Evolutionary conservation across 192 early-diverging fungal species (phyloP), one percentile per base, ranked within the genome.

Genomic region (Podila minutissima): DNA sequence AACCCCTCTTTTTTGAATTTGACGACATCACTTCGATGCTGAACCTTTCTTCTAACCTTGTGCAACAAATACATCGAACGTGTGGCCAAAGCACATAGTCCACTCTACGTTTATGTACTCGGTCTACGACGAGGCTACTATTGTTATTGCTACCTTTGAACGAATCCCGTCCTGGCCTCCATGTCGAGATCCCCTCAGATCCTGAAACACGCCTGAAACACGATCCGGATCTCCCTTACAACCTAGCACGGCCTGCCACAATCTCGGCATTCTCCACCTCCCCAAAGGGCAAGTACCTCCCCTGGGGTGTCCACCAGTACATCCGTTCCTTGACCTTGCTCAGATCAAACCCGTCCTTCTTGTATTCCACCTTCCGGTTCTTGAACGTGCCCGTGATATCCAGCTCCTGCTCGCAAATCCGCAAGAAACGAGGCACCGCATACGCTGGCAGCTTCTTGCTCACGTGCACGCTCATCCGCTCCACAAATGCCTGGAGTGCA

Each of bases 401-500:
- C 48, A 83, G 64, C 37, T 84, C 83, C 60, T 71, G 67, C 17
- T 83, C 70, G 6, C 88, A 74, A 49, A 92, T 78, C 28, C 92
- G 83, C 28, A 93, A 68, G 59, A 91, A 93, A 5, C 89, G 71
- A 1, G 92, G 92, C 17, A 92, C 75, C 26, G 92, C 92, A 77
- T 92, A 93, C 17, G 75, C 72, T 3, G 92, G 92, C 35, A 93
- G 66, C 12, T 69, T 73, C 35, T 74, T 76, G 2, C 29, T 51
- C 26, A 84, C 62, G 58, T 86, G 69, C 9, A 60, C 51, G 4
- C 73, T 69, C 24, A 93, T 51, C 5, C 75, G 74, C 49, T 64
- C 59, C 32, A 89, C 64, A 71, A 77, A 77, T 0, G 28, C 64
- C 1, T 29, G 29, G n/a, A 77, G 50, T 33, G 74, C 82, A 8